phyloP scores from a whole-genome alignment of 441 rosid species.

The Eutrema salsugineum region DNA sequence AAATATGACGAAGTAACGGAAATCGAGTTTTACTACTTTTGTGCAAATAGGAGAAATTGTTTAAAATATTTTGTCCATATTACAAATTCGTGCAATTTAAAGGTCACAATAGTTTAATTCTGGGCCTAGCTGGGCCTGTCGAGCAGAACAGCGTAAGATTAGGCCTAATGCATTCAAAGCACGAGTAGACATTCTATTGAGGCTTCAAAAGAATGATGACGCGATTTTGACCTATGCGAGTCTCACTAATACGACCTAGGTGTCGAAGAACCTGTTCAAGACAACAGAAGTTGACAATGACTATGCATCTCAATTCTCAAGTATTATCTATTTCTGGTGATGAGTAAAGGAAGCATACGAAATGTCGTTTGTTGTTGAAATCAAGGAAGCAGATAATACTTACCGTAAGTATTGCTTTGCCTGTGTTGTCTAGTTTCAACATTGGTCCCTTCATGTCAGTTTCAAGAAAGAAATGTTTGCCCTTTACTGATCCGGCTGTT shows the following conservation, averaged over 20 bases:
- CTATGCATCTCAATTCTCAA: not conserved
- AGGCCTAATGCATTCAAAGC: not conserved
- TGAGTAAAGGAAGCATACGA: not conserved
- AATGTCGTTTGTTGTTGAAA: not conserved
- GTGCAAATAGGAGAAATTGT: slow-evolving; percentile 4
- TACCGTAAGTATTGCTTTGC: slow-evolving; percentile 84
- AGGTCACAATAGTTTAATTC: not conserved
- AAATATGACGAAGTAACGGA: not conserved
- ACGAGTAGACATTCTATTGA: slow-evolving; percentile 21
- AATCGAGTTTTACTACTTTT: slow-evolving; percentile 28
- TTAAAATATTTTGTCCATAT: not conserved
- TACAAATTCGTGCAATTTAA: not conserved
- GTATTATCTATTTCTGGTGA: not conserved
- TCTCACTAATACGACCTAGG: slow-evolving; percentile 86
- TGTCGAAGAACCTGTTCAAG: slow-evolving; percentile 77
- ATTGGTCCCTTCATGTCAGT: slow-evolving; percentile 78
- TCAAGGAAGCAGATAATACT: slow-evolving; percentile 27
- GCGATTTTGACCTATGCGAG: slow-evolving; percentile 71
- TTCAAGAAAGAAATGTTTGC: slow-evolving; percentile 88
- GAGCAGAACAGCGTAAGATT: not conserved
- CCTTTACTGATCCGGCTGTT: slow-evolving; percentile 54
- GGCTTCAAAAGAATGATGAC: slow-evolving; percentile 73
- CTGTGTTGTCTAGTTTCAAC: slow-evolving; percentile 89
- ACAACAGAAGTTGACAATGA: not conserved
- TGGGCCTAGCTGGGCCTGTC: slow-evolving; percentile 1